Evolutionary conservation across 108 stramenopile genomes (phyloP), one percentile per base, ranked within the genome.

Genomic region (Skeletonema grethae): DNA sequence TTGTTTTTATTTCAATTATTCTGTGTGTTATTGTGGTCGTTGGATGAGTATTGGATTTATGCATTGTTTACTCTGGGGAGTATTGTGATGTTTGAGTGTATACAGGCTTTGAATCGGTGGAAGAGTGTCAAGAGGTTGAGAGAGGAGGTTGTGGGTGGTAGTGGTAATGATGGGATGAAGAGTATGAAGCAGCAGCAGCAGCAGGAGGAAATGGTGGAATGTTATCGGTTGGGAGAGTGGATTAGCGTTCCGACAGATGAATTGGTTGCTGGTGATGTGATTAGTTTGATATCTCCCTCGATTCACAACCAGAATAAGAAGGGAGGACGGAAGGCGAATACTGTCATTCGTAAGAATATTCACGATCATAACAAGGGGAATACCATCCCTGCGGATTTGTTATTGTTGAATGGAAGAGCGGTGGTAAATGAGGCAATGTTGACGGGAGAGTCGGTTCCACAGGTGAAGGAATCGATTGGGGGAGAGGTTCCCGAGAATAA

Each of bases 41-140:
- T 99, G 35, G 99, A 99, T 83, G 99, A 98, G 67, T 99, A 98
- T 84, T 98, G 98, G 99, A 95, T 96, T 81, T 98, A 98, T 78
- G 85, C 93, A 0, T 63, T 97, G n/a, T 97, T 97, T 74, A 99
- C 98, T 11, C 83, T 99, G 7, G 66, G 88, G 39, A 93, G 95
- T 61, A 81, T 99, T 8, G 57, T 99, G 20, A 41, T 97, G 65
- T 98, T 99, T 73, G 98, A 99, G 82, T 87, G 84, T 20, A 95
- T 94, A 2, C 86, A 97, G 11, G 96, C 94, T 36, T 90, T 75
- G 58, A 91, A 95, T 74, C 85, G 98, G 18, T 84, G 88, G 59
- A 85, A 93, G 66, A 71, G 79, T 24, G 72, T 99, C 7, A 80
- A 90, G 55, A 73, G 92, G 63, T 81, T 99, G 48, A 87, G 97